Evolutionary conservation across 2,329 filamentous ascomycete species (phyloP).

Genomic region (Ilyonectria mors-panacis): DNA sequence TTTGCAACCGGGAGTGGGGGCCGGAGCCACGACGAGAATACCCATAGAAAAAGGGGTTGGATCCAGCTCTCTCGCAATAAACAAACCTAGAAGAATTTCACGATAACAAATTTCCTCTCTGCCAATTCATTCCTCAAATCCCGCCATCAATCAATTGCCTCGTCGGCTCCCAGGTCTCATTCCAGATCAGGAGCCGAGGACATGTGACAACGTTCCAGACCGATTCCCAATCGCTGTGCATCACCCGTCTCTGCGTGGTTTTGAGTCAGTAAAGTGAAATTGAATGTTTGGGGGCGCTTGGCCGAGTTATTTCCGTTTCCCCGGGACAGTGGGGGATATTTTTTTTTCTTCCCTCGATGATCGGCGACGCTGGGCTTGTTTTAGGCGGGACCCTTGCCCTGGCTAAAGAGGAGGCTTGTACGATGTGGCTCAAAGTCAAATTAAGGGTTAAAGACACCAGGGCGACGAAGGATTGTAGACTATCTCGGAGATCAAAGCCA

Average conservation of each 20-base stretch:
- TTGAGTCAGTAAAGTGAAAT: slow-evolving; percentile 15
- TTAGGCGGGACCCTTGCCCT: not conserved
- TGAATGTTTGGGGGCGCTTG: slow-evolving; percentile 12
- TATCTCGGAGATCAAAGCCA: too few relatives aligned
- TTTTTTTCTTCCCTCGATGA: not conserved
- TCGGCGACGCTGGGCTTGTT: not conserved
- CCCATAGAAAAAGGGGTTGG: slow-evolving; percentile 31
- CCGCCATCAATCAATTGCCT: too few relatives aligned
- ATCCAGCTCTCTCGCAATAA: slow-evolving; percentile 30
- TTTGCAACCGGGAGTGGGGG: slow-evolving; percentile 43
- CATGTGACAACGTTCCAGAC: slow-evolving; percentile 3
- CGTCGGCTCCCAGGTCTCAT: not conserved
- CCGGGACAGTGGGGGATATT: slow-evolving; percentile 27
- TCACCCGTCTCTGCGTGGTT: slow-evolving; percentile 13
- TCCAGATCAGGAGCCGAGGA: slow-evolving; percentile 7
- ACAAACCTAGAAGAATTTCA: slow-evolving; percentile 8
- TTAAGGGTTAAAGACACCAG: not conserved
- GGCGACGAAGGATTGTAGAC: too few relatives aligned
- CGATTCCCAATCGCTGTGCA: not conserved
- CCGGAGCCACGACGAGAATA: slow-evolving; percentile 26
- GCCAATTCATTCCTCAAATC: not conserved
- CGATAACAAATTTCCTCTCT: slow-evolving; percentile 1
- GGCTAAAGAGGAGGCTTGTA: not conserved
- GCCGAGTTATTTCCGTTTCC: slow-evolving; percentile 47
- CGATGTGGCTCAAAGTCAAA: not conserved